Base-by-base conservation (phyloP, 352 stramenopile species). In the Pythium monospermum region DNA sequence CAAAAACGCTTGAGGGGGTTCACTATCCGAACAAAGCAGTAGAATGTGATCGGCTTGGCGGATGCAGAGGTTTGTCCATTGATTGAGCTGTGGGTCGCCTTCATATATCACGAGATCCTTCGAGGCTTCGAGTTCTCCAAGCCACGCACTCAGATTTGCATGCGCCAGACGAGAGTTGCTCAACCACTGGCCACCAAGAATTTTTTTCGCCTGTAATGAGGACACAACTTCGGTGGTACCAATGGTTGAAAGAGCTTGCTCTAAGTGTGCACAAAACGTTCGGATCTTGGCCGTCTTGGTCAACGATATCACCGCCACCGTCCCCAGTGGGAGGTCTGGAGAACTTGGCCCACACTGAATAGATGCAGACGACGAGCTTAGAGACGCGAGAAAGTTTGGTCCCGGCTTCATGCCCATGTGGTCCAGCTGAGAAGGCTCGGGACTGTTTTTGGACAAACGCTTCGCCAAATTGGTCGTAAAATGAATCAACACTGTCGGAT, bases 21-120 rank as follows among this genome's bases (percentile, higher is more conserved):
- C 69, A 6, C 65, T 66, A 25, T 94, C 83, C 5, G 82, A 91
- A 57, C 80, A 91, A 3, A 94, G 54, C 22, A 94, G 55, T 16
- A 94, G 61, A 15, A 94, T 87, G 28, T 88, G 80, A 55, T 94
- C 84, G 16, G 84, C 84, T 53, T 94, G 84, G 0, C 84, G 80
- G 46, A 94, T 77, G 36, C 84, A 94, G 3, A 94, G 58, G 55
- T 85, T 85, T 6, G 82, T 93, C 84, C 84, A 94, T 4, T 67
- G 57, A 15, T 76, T 92, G 18, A 92, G 59, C 18, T 83, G 56
- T 21, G 59, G 56, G 46, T 94, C 84, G 6, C 76, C 82, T 58
- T 92, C 82, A 43, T 91, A 93, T 28, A 94, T 83, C 3, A 93
- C 76, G 16, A 94, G 44, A 27, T 91, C 79, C 28, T 83, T 76